Evolutionary conservation across 139 green algal species (phyloP), one percentile per base, ranked within the genome.

Genomic region (Closterium sp.): DNA sequence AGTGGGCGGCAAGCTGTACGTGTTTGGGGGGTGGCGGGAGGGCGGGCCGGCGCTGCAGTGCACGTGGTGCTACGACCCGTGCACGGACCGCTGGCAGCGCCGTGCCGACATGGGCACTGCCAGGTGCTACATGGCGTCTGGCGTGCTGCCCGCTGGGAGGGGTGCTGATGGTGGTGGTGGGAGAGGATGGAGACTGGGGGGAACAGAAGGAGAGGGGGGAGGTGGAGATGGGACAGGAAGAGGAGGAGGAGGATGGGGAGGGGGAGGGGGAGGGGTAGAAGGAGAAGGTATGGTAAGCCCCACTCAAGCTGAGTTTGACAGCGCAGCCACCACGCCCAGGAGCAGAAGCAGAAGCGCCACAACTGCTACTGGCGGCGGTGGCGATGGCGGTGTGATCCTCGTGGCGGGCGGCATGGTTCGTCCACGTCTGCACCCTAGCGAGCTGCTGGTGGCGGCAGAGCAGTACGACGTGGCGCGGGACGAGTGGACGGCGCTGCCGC

Each of bases 1-100:
- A 35, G 88, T 87, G 55, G 36, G 36, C 33, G 88, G 88, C 34
- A 88, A 33, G n/a, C 36, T 91, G 43, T 91, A 91, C 84, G 88
- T 91, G 28, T 87, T 91, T 33, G 88, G 88, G 6, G 88, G 88
- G 23, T 91, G 88, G 88, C 25, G 64, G 28, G 88, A 91, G 30
- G 88, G 36, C 28, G 88, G 36, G 34, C 38, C 36, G 21, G 83
- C 34, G 12, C 84, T 91, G 23, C 43, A 35, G 5, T 76, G 31
- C 64, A 33, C 30, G 21, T 87, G 34, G 16, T 88, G 43, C 88
- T 91, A 43, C 35, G 88, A 91, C 64, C 38, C 38, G 34, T 23
- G 38, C 36, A 36, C 36, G 33, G 21, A 91, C 64, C n/a, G 28
- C 12, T 91, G 88, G 88, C 35, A 36, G 28, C 34, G 36, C 83